phyloP scores from a whole-genome alignment of 169 alveolate genomes.

The Plasmodium coatneyi region DNA sequence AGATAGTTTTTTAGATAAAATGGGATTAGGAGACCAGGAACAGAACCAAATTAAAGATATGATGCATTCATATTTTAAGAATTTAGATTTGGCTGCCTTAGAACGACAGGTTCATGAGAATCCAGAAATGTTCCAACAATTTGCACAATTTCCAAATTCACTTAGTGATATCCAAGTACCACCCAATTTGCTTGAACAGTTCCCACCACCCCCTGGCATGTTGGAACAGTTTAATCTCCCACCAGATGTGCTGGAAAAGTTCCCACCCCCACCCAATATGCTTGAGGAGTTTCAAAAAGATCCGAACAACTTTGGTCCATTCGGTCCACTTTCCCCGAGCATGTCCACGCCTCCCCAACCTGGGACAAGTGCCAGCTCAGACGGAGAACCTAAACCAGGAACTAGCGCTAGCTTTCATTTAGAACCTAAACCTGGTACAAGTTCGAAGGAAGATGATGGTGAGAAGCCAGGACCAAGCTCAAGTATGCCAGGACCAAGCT shows the following conservation, averaged over 20 bases:
- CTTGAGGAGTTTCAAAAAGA: not conserved
- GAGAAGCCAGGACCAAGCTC: not conserved
- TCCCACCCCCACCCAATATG: not conserved
- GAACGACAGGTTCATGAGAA: constrained; percentile 11
- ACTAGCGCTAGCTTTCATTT: not conserved
- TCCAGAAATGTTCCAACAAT: constrained; percentile 9
- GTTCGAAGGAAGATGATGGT: not conserved
- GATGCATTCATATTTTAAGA: constrained; percentile 2
- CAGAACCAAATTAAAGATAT: not conserved
- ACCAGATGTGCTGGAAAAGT: not conserved
- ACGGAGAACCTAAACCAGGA: not conserved
- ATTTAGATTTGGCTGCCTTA: not conserved
- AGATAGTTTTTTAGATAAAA: not conserved
- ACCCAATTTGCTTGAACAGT: not conserved
- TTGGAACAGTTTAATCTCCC: not conserved
- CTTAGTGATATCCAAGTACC: not conserved
- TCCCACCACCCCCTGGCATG: not conserved
- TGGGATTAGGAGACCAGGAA: not conserved
- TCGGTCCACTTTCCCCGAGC: not conserved
- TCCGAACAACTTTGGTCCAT: not conserved
- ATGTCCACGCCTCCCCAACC: not conserved
- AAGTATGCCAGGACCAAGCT: too few relatives aligned
- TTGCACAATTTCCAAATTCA: not conserved
- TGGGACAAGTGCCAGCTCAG: not conserved
- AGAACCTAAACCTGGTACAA: not conserved